Base-by-base conservation (phyloP, 1,284 basidiomycete genomes). In the Trametes polyzona region DNA sequence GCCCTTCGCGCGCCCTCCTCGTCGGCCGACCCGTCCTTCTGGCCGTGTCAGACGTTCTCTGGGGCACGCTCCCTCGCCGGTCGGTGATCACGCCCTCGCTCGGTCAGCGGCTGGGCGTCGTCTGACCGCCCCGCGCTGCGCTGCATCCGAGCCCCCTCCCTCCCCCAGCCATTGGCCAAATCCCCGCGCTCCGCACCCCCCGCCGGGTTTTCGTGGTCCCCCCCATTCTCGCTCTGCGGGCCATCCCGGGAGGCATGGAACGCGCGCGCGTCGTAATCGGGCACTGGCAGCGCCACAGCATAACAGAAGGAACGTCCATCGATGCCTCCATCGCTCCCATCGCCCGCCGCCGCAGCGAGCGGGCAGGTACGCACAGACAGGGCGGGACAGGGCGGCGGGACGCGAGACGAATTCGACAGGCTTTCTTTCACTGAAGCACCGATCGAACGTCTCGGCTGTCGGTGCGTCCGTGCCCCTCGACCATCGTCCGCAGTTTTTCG, bases 1-100 rank as follows among this genome's bases (percentile, higher is more conserved):
- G 30, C 33, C 30, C 36, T 14, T n/a, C n/a, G 8, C 12, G 30
- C 46, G 30, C 52, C 21, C 21, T 21, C 39, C 19, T 33, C 43
- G 29, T 40, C 52, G 37, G 48, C 37, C 37, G 48, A 41, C 48
- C 37, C 37, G 48, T 23, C 27, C 47, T 49, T 9, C 47, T 30
- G 46, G 23, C 17, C 46, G 46, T 47, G 46, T 47, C 4, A 37
- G 37, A 49, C 36, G 47, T 32, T 19, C 47, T 36, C 46, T 11
- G 32, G 16, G 12, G 23, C 17, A n/a, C n/a, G n/a, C n/a, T n/a
- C n/a, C n/a, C n/a, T n/a, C n/a, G n/a, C n/a, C n/a, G n/a, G n/a
- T n/a, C n/a, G n/a, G n/a, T n/a, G n/a, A n/a, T 27, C 27, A 40
- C 36, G 27, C 37, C 3, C 26, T 17, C 23, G 47, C 47, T 40